These are phyloP conservation scores for Cladosporium sp. DNA, from an alignment of 2,329 filamentous ascomycete genomes.

Conservation along the genomic window DNA sequence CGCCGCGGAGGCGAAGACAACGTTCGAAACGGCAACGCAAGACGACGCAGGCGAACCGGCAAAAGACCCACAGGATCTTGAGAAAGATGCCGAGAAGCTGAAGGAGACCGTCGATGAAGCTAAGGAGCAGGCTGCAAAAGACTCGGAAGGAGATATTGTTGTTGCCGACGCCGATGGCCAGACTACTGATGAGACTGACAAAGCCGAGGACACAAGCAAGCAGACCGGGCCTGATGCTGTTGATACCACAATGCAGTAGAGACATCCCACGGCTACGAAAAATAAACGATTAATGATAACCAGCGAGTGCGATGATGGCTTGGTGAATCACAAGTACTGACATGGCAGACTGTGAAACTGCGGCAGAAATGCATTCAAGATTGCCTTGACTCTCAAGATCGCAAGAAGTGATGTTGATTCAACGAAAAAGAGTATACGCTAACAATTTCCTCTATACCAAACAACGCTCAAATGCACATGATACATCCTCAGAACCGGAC, in stretches of 20 bases:
- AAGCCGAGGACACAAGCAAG: background rate
- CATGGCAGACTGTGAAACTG: background rate
- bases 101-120: background rate
- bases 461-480: background rate
- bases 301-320: background rate
- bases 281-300: constrained; percentile 7
- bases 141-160: constrained; percentile 33
- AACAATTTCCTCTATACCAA: background rate
- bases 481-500: background rate
- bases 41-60: constrained; percentile 24
- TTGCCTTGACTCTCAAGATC: too few species aligned
- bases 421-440: background rate
- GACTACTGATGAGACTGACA: background rate
- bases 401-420: background rate
- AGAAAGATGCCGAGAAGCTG: constrained; percentile 22
- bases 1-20: constrained; percentile 19
- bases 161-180: constrained; percentile 27
- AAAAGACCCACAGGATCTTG: constrained; percentile 24
- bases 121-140: constrained; percentile 22
- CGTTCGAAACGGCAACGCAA: constrained; percentile 20
- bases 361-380: background rate
- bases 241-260: constrained; percentile 14
- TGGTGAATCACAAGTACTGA: background rate
- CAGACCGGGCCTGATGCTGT: constrained; percentile 10
- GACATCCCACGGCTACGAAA: background rate